These are phyloP conservation scores for Phyllosticta capitalensis DNA, from an alignment of 2,329 filamentous ascomycete genomes.

Conservation along the genomic window DNA sequence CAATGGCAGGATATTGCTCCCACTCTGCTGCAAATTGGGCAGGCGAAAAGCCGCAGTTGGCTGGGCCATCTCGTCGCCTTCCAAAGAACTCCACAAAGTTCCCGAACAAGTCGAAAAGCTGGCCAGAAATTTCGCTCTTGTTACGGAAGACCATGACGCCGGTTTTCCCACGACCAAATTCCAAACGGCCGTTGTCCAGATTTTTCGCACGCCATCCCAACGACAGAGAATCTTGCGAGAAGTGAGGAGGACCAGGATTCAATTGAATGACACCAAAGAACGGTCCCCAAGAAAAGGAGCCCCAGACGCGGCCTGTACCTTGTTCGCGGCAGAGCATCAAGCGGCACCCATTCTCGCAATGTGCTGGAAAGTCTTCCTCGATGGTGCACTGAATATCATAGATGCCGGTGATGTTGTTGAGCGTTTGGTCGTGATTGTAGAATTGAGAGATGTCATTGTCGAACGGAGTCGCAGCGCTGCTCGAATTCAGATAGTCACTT, in stretches of 20 bases:
- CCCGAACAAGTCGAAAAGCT: constrained; percentile 20
- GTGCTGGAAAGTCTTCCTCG: constrained; percentile 17
- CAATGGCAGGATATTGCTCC: constrained; percentile 7
- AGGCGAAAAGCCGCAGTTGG: constrained; percentile 15
- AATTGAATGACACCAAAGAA: constrained; percentile 37
- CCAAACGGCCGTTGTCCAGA: constrained; percentile 15
- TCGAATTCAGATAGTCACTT: not conserved
- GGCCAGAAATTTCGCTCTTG: constrained; percentile 14
- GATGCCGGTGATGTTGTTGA: constrained; percentile 28
- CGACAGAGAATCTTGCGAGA: not conserved
- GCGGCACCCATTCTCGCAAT: constrained; percentile 14
- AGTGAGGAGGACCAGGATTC: constrained; percentile 13
- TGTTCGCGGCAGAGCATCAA: constrained; percentile 28
- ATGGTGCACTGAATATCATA: constrained; percentile 31
- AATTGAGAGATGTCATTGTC: not conserved
- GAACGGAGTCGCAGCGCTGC: not conserved
- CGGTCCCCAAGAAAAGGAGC: constrained; percentile 35
- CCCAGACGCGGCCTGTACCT: constrained; percentile 34
- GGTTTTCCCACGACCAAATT: constrained; percentile 25
- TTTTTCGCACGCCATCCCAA: constrained; percentile 26
- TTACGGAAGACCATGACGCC: constrained; percentile 24
- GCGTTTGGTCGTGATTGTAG: not conserved
- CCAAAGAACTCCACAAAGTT: constrained; percentile 22
- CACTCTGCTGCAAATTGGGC: constrained; percentile 20
- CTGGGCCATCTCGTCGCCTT: constrained; percentile 15